Conservation (phyloP, 306 rosid genomes). For the Acacia confusa region DNA sequence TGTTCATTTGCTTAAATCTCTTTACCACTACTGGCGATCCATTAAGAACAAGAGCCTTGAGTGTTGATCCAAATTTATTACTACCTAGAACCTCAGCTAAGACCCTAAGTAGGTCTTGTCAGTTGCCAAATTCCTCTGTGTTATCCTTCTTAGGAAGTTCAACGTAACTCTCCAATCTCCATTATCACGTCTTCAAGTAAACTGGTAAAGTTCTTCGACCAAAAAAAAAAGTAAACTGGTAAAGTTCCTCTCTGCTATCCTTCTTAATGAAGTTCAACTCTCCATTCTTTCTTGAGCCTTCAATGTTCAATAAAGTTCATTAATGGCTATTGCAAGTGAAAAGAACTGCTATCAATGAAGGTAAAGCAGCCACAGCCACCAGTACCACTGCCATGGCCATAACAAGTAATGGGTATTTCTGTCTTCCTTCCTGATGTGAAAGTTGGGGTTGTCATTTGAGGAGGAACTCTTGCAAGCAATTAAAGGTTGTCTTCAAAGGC, state of each 20-base stretch:
- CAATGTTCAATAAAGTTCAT: not conserved
- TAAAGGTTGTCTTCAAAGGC: not conserved
- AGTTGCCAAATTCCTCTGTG: conserved; percentile 37
- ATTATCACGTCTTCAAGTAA: conserved; percentile 26
- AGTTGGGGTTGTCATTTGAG: not conserved
- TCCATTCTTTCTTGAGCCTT: conserved; percentile 16
- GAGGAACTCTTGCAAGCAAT: not conserved
- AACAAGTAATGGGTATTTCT: conserved; percentile 34
- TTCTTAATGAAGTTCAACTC: conserved; percentile 51
- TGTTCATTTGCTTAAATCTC: conserved; percentile 71
- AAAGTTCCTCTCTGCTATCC: conserved; percentile 25
- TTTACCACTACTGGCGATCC: conserved; percentile 70
- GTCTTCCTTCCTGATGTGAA: conserved; percentile 18
- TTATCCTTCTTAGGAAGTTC: conserved; percentile 46
- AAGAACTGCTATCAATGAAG: conserved; percentile 25
- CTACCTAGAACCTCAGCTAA: conserved; percentile 72
- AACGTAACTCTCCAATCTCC: conserved; percentile 31
- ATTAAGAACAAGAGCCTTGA: conserved; percentile 54
- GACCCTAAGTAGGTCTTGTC: conserved; percentile 67
- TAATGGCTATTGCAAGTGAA: conserved; percentile 21
- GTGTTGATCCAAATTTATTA: conserved; percentile 76
- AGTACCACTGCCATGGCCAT: not conserved
- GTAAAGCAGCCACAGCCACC: conserved; percentile 29
- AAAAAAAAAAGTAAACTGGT: too few relatives aligned
- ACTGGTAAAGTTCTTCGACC: conserved; percentile 12